A percentile compares a stretch with the other conserved stretches of the same genome.
Conservation (phyloP, 352 stramenopile species). For the Phytophthora idaei region DNA sequence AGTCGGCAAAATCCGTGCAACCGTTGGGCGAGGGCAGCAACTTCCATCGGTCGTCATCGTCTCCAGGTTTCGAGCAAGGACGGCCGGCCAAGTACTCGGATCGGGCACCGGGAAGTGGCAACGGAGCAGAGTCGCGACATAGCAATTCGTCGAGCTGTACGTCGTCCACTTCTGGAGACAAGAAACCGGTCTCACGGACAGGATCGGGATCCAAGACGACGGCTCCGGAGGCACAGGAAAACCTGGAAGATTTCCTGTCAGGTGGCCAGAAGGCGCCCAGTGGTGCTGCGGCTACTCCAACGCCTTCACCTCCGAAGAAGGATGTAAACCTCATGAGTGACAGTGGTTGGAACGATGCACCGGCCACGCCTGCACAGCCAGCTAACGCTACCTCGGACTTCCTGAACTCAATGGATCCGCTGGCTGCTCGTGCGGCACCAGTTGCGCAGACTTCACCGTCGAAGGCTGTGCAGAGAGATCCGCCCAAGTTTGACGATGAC, state of each 20-base stretch:
- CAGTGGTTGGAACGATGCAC: slow-evolving; percentile 51
- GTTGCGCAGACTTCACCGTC: slow-evolving; percentile 20
- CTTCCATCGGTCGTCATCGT: slow-evolving; percentile 55
- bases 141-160: slow-evolving; percentile 28
- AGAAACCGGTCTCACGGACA: slow-evolving; percentile 40
- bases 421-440: slow-evolving; percentile 44
- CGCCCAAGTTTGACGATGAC: slow-evolving; percentile 82
- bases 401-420: slow-evolving; percentile 69
- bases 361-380: slow-evolving; percentile 27
- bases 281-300: slow-evolving; percentile 5
- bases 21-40: slow-evolving; percentile 20
- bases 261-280: slow-evolving; percentile 40
- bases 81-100: slow-evolving; percentile 77
- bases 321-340: slow-evolving; percentile 82
- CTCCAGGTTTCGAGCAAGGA: slow-evolving; percentile 50
- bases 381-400: slow-evolving; percentile 50
- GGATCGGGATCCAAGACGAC: slow-evolving; percentile 36
- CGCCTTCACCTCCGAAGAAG: slow-evolving; percentile 24
- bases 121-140: slow-evolving; percentile 29
- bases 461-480: slow-evolving; percentile 37
- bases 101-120: slow-evolving; percentile 22
- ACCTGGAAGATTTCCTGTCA: slow-evolving; percentile 82
- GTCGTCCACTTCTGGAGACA: slow-evolving; percentile 25
- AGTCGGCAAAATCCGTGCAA: slow-evolving; percentile 22
- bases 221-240: slow-evolving; percentile 35